These are phyloP conservation scores for Fusarium sarcochroum DNA, from an alignment of 2,329 filamentous ascomycete genomes.

Conservation along the genomic window DNA sequence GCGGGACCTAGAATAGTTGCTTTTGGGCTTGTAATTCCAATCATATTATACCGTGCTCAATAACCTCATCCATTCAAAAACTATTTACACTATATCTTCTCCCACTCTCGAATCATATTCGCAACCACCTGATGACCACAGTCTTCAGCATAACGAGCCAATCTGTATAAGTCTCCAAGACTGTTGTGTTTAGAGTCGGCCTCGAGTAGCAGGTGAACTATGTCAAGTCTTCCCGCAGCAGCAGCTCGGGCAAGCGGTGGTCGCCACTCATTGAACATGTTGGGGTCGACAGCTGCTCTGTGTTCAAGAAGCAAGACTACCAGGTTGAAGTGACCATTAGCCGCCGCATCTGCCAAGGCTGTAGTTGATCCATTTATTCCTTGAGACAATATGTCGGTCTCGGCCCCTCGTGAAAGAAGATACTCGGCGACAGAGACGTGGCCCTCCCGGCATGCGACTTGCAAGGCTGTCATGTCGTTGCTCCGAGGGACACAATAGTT, in stretches of 20 bases:
- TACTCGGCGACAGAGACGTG: not conserved
- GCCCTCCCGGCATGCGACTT: not conserved
- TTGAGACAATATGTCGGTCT: not conserved
- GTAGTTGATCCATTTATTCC: not conserved
- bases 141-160: not conserved
- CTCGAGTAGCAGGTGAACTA: conserved; percentile 6
- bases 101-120: not conserved
- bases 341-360: not conserved
- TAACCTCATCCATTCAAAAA: not conserved
- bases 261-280: too few relatives aligned
- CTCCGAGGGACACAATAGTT: not conserved
- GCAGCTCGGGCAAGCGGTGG: conserved; percentile 1
- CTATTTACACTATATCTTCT: not conserved
- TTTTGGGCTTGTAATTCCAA: not conserved
- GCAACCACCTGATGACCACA: not conserved
- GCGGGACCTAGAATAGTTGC: not conserved
- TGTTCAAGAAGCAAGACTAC: not conserved
- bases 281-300: not conserved
- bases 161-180: not conserved
- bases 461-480: not conserved
- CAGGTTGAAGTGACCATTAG: not conserved
- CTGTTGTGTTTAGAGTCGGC: not conserved
- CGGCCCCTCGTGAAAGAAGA: not conserved
- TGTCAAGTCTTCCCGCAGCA: not conserved
- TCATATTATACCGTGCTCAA: not conserved